Conservation (phyloP, 768 basidiomycete genomes). For the Hypsizygus marmoreus region DNA sequence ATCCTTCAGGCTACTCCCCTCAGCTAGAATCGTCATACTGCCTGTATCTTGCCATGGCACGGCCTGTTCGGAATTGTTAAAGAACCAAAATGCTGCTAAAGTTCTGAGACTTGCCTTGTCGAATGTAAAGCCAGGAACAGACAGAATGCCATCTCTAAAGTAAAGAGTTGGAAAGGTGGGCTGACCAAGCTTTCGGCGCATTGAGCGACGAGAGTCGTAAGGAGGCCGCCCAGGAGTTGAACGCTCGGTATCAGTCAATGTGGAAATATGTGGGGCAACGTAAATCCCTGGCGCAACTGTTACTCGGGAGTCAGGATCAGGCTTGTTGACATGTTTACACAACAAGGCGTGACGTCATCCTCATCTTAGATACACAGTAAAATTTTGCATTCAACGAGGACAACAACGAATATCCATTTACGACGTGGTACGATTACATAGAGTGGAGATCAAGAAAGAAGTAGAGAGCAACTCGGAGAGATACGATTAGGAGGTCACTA, state of each 20-base stretch:
- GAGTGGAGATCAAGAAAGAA: constrained; percentile 5
- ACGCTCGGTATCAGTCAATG: constrained; percentile 3
- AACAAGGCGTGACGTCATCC: neutral
- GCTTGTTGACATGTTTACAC: neutral
- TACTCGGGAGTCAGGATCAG: no score
- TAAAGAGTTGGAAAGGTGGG: constrained; percentile 59
- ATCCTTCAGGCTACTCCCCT: constrained; percentile 71
- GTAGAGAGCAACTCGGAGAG: constrained; percentile 7
- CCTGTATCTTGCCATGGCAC: constrained; percentile 73
- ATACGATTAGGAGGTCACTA: constrained; percentile 28
- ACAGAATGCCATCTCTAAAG: constrained; percentile 59
- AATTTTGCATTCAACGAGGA: no score
- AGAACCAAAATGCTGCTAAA: constrained; percentile 1
- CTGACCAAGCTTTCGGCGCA: constrained; percentile 58
- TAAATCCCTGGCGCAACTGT: neutral
- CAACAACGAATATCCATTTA: constrained; percentile 19
- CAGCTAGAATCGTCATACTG: constrained; percentile 66
- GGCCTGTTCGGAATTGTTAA: constrained; percentile 43
- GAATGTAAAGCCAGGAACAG: constrained; percentile 73
- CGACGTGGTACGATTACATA: constrained; percentile 18
- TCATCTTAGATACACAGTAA: no score
- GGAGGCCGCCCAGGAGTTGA: neutral
- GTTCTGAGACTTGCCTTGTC: constrained; percentile 51
- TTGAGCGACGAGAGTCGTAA: constrained; percentile 21
- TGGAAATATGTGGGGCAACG: neutral